A percentile compares a stretch with the other conserved stretches of the same genome.
These are phyloP conservation scores for Vigna radiata DNA, from an alignment of 306 rosid species.

Conservation along the genomic window DNA sequence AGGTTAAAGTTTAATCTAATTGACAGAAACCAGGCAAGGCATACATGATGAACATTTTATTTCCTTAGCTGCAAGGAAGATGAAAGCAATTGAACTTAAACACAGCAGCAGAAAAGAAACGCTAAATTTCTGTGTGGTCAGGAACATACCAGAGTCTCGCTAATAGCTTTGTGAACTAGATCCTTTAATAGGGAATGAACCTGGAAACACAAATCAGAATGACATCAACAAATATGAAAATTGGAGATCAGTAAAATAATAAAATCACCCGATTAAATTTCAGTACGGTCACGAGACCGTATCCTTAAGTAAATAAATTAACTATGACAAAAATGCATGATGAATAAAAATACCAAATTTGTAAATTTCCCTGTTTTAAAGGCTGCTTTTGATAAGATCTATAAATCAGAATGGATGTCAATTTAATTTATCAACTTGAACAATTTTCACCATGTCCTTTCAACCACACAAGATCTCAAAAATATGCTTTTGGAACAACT, in stretches of 20 bases:
- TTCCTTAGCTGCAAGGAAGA: constrained; percentile 31
- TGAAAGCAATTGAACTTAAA: neutral
- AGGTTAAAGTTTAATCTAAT: neutral
- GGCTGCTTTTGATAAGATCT: neutral
- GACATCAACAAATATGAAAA: constrained; percentile 26
- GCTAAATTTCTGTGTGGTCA: constrained; percentile 23
- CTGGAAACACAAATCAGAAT: constrained; percentile 53
- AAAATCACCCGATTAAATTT: too few species aligned
- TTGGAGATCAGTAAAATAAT: neutral
- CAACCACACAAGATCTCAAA: constrained; percentile 4
- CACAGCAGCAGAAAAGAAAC: neutral
- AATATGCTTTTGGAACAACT: neutral
- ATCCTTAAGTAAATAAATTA: neutral
- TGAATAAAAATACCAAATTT: constrained; percentile 14
- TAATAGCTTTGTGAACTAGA: constrained; percentile 80
- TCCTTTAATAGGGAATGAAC: constrained; percentile 80
- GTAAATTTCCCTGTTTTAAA: neutral
- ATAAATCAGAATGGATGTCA: constrained; percentile 8
- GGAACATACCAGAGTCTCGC: constrained; percentile 74
- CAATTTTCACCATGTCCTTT: neutral
- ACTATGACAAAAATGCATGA: neutral
- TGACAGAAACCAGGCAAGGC: neutral
- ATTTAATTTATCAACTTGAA: neutral
- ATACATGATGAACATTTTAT: neutral
- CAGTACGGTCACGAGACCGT: too few species aligned